Base-by-base conservation (phyloP, 805 yeast genomes). In the Kregervanrija delftensis region DNA sequence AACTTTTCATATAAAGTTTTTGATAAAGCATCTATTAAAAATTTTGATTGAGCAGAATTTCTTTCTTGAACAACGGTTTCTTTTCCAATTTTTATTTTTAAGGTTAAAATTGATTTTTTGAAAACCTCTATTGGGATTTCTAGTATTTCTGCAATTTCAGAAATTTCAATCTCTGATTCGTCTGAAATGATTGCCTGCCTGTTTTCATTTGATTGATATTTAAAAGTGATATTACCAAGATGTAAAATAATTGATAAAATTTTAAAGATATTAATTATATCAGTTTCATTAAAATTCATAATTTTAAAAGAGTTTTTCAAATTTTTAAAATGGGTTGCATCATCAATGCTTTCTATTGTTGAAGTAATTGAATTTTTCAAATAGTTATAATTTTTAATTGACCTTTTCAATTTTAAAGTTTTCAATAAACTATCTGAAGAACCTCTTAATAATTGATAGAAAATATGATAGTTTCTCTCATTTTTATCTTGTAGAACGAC, bases 391-490 rank as follows among this genome's bases (percentile, higher is more conserved):
- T 72, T 65, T 14, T 66, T 61, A 15, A 61, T 55, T 1, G 66
- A 59, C 8, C 61, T 58, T 11, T 32, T n/a, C 15, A 85, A 65
- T 1, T 72, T 71, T 28, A 78, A 66, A 17, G 67, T 63, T 4
- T 68, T 55, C 5, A 86, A 63, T n/a, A 72, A 73, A 2, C 62
- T 60, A 2, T 73, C 64, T 1, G 82, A 58, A 35, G 77, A 74
- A 15, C 96, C 96, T 39, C 74, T 70, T 33, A 93, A 65, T 35
- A 93, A 64, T 59, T 93, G 97, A 64, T 93, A 93, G 60, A 93
- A 93, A 4, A 90, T 77, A 61, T 93, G 99, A 60, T 91, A 93
- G 60, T 90, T 93, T 62, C 99, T 76, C 65, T 93, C 99, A 15
- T 74, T 67, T 6, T 67, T 49, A 42, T 82, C 78, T 65, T 88